These are phyloP conservation scores for Solanum hybrid DNA, from an alignment of 305 asterid species.

Conservation along the genomic window DNA sequence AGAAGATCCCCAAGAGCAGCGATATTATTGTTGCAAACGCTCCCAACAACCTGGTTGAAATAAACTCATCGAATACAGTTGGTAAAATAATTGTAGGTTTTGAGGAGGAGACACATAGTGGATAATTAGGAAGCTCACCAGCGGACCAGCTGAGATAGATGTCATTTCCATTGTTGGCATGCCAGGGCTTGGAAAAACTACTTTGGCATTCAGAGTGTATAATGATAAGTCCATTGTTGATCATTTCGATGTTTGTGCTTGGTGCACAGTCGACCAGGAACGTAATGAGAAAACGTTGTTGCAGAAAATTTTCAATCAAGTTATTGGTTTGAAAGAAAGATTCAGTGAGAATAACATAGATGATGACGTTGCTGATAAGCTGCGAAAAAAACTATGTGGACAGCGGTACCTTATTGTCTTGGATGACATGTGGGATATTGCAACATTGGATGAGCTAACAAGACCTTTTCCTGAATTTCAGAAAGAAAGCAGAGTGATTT, in stretches of 20 bases:
- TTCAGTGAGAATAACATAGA: background rate
- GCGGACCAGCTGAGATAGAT: background rate
- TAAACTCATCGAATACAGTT: background rate
- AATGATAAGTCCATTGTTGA: background rate
- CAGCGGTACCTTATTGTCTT: conserved; percentile 12
- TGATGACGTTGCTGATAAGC: background rate
- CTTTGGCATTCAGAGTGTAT: background rate
- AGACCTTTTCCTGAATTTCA: conserved; percentile 1
- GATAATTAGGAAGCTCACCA: background rate
- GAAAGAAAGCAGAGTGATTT: conserved; percentile 12
- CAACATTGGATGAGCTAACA: conserved; percentile 9
- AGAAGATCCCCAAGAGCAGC: background rate
- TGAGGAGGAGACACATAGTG: background rate
- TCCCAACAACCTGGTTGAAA: background rate
- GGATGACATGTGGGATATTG: conserved; percentile 16
- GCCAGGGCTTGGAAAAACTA: conserved; percentile 7
- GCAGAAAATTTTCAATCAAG: background rate
- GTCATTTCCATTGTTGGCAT: conserved; percentile 1
- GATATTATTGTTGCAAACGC: background rate
- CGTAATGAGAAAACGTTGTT: background rate
- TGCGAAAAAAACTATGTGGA: background rate
- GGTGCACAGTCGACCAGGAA: background rate
- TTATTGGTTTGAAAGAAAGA: background rate
- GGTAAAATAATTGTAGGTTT: background rate
- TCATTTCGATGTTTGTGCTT: background rate